Conservation (phyloP, 495 filamentous ascomycete species). For the Penicillium herquei region DNA sequence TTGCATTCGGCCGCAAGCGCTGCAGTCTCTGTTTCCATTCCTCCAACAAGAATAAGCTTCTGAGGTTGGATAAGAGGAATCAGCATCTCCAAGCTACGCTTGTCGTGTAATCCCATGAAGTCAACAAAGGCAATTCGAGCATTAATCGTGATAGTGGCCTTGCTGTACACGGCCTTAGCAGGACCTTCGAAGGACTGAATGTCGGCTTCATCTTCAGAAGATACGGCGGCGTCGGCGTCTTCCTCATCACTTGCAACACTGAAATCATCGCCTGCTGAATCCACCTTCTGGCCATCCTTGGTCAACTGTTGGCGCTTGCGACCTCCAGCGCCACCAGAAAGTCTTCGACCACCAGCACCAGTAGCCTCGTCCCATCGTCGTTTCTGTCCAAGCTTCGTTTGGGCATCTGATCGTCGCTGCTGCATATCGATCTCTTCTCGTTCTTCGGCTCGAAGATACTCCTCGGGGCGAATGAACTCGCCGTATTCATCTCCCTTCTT, state of each 20-base stretch:
- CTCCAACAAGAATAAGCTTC: conserved; percentile 86
- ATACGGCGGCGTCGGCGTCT: conserved; percentile 45
- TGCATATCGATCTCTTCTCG: conserved; percentile 73
- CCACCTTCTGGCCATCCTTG: conserved; percentile 44
- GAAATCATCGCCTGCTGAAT: conserved; percentile 38
- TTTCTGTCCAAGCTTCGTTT: conserved; percentile 83
- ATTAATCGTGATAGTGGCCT: conserved; percentile 60
- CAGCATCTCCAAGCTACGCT: conserved; percentile 87
- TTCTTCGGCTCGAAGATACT: conserved; percentile 92
- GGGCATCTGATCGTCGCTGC: conserved; percentile 46
- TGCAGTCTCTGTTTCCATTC: conserved; percentile 71
- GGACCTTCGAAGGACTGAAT: conserved; percentile 60
- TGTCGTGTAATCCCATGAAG: conserved; percentile 89
- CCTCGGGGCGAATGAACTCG: conserved; percentile 87
- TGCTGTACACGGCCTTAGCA: conserved; percentile 65
- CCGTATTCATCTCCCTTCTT: conserved; percentile 88
- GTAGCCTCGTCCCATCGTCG: conserved; percentile 80
- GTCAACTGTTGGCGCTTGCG: conserved; percentile 45
- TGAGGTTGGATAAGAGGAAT: conserved; percentile 91
- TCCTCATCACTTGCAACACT: conserved; percentile 41
- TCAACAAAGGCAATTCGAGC: conserved; percentile 83
- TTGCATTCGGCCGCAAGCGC: conserved; percentile 77
- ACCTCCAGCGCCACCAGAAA: conserved; percentile 28
- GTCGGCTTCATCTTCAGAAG: conserved; percentile 48
- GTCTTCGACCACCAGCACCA: conserved; percentile 37